phyloP scores from a whole-genome alignment of 1,284 basidiomycete genomes.

The Sphaerobolus stellatus region DNA sequence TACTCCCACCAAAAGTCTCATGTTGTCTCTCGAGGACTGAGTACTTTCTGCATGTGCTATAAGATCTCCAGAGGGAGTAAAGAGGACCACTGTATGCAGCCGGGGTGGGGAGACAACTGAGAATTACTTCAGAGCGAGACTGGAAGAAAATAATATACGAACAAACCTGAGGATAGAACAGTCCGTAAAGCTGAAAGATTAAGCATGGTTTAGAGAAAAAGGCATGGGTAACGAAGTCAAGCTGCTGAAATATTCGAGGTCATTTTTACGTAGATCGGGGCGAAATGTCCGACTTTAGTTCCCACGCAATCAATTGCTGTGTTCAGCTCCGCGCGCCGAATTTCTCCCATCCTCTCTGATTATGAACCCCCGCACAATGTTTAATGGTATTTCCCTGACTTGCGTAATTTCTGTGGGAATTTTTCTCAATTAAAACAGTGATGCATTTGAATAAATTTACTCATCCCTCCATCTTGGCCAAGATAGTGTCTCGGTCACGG shows the following conservation, averaged over 20 bases:
- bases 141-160: not conserved
- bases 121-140: constrained; percentile 28
- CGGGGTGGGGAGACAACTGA: constrained; percentile 52
- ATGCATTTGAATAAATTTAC: too few species aligned
- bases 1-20: constrained; percentile 67
- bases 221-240: not conserved
- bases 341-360: too few species aligned
- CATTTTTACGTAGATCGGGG: too few species aligned
- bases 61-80: constrained; percentile 62
- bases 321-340: too few species aligned
- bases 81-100: constrained; percentile 60
- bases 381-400: too few species aligned
- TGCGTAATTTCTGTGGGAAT: too few species aligned
- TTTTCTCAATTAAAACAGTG: too few species aligned
- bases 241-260: not conserved
- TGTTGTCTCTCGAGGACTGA: constrained; percentile 62
- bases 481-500: too few species aligned
- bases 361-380: too few species aligned
- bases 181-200: constrained; percentile 1
- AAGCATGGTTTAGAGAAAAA: not conserved
- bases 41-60: constrained; percentile 51
- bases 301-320: too few species aligned
- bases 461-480: too few species aligned
- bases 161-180: not conserved
- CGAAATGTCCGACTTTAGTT: too few species aligned